Percentiles rank a stretch among this genome's conserved stretches.
Evolutionary conservation across 1,284 basidiomycete genomes (phyloP).

Genomic region (Vanrija pseudolonga): DNA sequence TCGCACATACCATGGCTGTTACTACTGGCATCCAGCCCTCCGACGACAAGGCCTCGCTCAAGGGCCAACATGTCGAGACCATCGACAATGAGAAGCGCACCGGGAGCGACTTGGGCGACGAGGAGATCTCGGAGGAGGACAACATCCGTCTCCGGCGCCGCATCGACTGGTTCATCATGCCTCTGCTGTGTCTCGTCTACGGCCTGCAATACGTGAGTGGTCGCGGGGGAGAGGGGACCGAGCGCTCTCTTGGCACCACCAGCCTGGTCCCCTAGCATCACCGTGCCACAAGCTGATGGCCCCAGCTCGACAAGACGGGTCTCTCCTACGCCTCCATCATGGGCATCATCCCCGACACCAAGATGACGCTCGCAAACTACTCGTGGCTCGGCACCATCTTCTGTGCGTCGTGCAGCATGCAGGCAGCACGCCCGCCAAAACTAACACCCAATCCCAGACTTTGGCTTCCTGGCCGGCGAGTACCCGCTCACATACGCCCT

Average conservation of each 20-base stretch:
- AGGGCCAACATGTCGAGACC: too few species aligned
- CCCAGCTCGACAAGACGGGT: slow-evolving; percentile 15
- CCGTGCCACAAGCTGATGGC: too few species aligned
- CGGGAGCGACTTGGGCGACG: too few species aligned
- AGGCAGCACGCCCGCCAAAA: background rate
- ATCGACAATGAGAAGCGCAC: too few species aligned
- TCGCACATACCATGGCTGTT: too few species aligned
- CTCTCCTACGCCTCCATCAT: slow-evolving; percentile 11
- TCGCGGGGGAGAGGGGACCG: too few species aligned
- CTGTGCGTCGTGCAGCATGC: slow-evolving; percentile 12
- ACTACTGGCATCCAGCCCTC: too few species aligned
- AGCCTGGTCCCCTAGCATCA: too few species aligned
- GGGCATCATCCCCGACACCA: slow-evolving; percentile 7
- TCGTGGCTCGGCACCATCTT: slow-evolving; percentile 20
- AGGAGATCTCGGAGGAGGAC: background rate
- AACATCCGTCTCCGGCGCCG: background rate
- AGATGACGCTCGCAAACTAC: slow-evolving; percentile 13
- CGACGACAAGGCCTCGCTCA: too few species aligned
- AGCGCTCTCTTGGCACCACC: too few species aligned
- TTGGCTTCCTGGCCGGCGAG: slow-evolving; percentile 21
- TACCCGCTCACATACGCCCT: slow-evolving; percentile 21
- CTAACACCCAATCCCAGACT: slow-evolving; percentile 2
- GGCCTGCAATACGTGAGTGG: slow-evolving; percentile 1
- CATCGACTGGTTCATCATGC: slow-evolving; percentile 3
- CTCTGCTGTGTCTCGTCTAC: background rate